phyloP scores from a whole-genome alignment of 202 grass and related monocot species.

The Zizania palustris region DNA sequence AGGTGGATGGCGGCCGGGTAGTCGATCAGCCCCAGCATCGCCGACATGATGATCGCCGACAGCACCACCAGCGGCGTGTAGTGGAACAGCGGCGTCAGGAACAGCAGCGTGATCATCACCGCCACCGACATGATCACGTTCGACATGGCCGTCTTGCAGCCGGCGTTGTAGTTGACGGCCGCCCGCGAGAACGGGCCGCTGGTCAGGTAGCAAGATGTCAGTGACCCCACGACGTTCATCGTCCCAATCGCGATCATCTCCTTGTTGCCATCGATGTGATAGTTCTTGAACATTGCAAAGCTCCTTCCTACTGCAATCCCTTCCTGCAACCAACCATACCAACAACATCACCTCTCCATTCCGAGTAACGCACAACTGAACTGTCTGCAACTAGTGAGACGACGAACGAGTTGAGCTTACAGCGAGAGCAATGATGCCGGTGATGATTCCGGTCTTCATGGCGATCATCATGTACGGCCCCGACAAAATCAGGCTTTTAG shows the following conservation, averaged over 20 bases:
- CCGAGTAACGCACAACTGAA: background rate
- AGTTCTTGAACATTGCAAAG: slow-evolving; percentile 94
- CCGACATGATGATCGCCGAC: slow-evolving; percentile 80
- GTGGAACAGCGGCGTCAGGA: slow-evolving; percentile 89
- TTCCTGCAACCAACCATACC: slow-evolving; percentile 53
- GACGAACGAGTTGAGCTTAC: slow-evolving; percentile 39
- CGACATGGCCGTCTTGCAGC: slow-evolving; percentile 93
- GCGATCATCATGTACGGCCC: slow-evolving; percentile 73
- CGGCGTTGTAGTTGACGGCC: slow-evolving; percentile 94
- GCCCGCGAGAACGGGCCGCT: slow-evolving; percentile 84
- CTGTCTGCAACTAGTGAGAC: background rate
- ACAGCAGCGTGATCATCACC: slow-evolving; percentile 79
- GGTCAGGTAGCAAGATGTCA: slow-evolving; percentile 90
- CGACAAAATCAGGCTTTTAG: slow-evolving; percentile 63
- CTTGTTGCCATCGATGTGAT: slow-evolving; percentile 95
- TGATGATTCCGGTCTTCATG: slow-evolving; percentile 82
- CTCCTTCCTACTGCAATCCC: slow-evolving; percentile 88
- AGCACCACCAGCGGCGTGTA: slow-evolving; percentile 93
- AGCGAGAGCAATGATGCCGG: slow-evolving; percentile 78
- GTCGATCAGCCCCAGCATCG: slow-evolving; percentile 88
- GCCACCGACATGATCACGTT: slow-evolving; percentile 82
- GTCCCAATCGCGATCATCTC: slow-evolving; percentile 89
- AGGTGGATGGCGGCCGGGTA: slow-evolving; percentile 70
- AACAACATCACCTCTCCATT: background rate
- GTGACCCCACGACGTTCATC: slow-evolving; percentile 82